Percentiles rank a stretch among this genome's conserved stretches.
phyloP scores from a whole-genome alignment of 768 basidiomycete species.

The Leccinum imitatum region DNA sequence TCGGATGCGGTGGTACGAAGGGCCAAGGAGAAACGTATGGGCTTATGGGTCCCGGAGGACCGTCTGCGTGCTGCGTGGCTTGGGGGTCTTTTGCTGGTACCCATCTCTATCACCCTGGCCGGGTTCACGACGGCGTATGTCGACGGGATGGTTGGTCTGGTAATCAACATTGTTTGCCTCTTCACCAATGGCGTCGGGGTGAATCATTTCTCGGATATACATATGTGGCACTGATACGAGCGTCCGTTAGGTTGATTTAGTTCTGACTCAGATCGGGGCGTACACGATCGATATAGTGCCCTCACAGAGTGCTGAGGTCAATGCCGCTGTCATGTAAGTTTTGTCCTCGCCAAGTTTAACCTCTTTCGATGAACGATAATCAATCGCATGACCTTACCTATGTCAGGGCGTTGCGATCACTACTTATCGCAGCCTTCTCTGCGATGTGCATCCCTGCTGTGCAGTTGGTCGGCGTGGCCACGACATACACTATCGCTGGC shows the following conservation, averaged over 20 bases:
- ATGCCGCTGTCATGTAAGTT: constrained; percentile 51
- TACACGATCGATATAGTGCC: constrained; percentile 65
- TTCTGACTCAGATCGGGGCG: constrained; percentile 53
- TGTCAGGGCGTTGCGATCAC: constrained; percentile 22
- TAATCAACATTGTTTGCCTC: constrained; percentile 51
- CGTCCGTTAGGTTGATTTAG: constrained; percentile 49
- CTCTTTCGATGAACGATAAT: neutral
- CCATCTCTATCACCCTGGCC: constrained; percentile 47
- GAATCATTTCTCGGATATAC: constrained; percentile 17
- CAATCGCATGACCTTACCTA: neutral
- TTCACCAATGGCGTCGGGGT: constrained; percentile 69
- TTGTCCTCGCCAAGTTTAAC: constrained; percentile 19
- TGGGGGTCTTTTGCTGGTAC: constrained; percentile 49
- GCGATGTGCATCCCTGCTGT: constrained; percentile 41
- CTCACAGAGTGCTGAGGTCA: constrained; percentile 57
- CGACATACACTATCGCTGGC: constrained; percentile 49
- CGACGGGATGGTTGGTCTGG: constrained; percentile 48
- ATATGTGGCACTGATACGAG: neutral
- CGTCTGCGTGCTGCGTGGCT: constrained; percentile 53
- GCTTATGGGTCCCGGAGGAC: constrained; percentile 68
- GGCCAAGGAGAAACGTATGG: constrained; percentile 50
- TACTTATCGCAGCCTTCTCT: constrained; percentile 16
- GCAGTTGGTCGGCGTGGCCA: constrained; percentile 48
- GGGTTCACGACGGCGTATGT: constrained; percentile 56
- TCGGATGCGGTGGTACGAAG: constrained; percentile 54